Conservation (phyloP, 2,329 filamentous ascomycete genomes). For the Apiospora sp. region DNA sequence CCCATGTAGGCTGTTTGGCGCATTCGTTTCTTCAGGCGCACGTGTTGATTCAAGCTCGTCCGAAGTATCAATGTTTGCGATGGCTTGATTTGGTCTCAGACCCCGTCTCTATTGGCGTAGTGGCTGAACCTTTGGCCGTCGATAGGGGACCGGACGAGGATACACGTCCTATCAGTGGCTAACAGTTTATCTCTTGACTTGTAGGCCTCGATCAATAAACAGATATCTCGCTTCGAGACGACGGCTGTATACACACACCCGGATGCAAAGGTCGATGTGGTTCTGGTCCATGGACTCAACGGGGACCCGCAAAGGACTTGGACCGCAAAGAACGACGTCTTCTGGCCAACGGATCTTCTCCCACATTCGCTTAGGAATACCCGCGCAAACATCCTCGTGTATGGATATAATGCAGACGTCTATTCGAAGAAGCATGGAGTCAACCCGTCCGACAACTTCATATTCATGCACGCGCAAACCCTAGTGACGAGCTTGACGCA, state of each 20-base stretch:
- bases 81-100: conserved; percentile 17
- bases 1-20: background rate
- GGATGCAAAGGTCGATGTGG: conserved; percentile 67
- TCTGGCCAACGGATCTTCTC: conserved; percentile 75
- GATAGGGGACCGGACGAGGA: background rate
- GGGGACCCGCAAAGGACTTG: conserved; percentile 72
- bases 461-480: conserved; percentile 76
- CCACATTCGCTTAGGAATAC: conserved; percentile 64
- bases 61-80: background rate
- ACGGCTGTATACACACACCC: conserved; percentile 67
- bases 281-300: conserved; percentile 76
- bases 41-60: background rate
- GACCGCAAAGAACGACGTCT: conserved; percentile 63
- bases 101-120: background rate
- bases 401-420: conserved; percentile 78
- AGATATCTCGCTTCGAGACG: conserved; percentile 63
- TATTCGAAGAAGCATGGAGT: conserved; percentile 57
- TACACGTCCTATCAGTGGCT: too few species aligned
- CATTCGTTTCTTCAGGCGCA: conserved; percentile 1
- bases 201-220: conserved; percentile 58
- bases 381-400: conserved; percentile 72
- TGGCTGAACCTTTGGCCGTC: background rate
- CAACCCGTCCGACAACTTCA: conserved; percentile 69
- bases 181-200: background rate
- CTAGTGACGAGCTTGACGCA: conserved; percentile 68